Base-by-base conservation (phyloP, 2,329 filamentous ascomycete genomes). In the Pseudofabraea citricarpa region DNA sequence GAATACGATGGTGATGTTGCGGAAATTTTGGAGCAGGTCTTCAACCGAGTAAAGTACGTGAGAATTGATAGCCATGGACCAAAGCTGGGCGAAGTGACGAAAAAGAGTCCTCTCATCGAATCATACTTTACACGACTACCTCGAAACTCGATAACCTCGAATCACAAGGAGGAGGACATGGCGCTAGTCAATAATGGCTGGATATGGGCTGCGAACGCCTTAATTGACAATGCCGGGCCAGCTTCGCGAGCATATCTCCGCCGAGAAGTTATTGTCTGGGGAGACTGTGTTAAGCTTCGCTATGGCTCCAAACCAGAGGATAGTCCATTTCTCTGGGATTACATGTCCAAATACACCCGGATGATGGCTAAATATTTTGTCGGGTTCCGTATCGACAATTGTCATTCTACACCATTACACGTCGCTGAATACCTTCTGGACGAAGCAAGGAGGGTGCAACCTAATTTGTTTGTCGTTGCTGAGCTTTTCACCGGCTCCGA, bases 181-280 rank as follows among this genome's bases (percentile, higher is more conserved):
- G 87, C 88, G 2, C 69, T 98, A 40, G 90, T 84, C 31, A 97
- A 97, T 67, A 98, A 98, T 60, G 93, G 93, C 33, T 98, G 93
- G 93, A 90, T 98, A 7, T 98, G 93, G 93, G 91, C 88, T 46
- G 91, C 91, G 5, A 94, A 97, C 66, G 91, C 93, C 2, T 77
- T 97, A 65, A 77, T 88, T 33, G 93, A 98, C 68, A 93, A 97
- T 58, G 93, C 93, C 22, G 94, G 94, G 0, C 85, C 90, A 0
- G 74, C 87, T 36, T 95, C 91, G 7, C 83, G 84, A 44, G 90
- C 91, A n/a, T 98, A 98, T 59, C 76, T 98, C n/a, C 81, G 89
- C 41, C 81, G 93, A 54, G 90, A 98, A 64, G 89, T 98, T 48
- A 97, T 98, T 54, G 87, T 96, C 22, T 98, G 93, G 93, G 90